Conservation (phyloP, 1,284 basidiomycete species). For the Apiotrichum sp. region DNA sequence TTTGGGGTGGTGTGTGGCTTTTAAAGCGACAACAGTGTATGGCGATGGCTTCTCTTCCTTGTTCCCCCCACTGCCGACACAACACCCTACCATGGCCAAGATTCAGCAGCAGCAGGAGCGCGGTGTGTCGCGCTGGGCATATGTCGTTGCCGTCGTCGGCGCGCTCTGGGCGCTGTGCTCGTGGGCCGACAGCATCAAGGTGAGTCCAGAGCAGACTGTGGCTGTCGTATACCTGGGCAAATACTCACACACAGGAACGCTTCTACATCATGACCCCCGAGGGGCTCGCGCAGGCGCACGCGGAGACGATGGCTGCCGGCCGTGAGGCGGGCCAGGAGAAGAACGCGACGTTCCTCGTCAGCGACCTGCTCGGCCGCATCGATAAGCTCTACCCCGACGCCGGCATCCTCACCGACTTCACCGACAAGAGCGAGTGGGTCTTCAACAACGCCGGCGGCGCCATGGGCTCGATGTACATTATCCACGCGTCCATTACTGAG, state of each 20-base stretch:
- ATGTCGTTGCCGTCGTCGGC: slow-evolving; percentile 21
- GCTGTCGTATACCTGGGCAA: neutral
- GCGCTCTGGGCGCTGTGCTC: slow-evolving; percentile 24
- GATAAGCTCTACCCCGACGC: slow-evolving; percentile 59
- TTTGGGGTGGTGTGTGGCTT: neutral
- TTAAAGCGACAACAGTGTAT: neutral
- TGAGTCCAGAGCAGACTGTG: slow-evolving; percentile 15
- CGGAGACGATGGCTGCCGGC: slow-evolving; percentile 61
- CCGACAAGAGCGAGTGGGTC: slow-evolving; percentile 70
- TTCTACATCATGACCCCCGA: slow-evolving; percentile 69
- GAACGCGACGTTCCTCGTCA: slow-evolving; percentile 54
- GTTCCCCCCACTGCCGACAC: neutral
- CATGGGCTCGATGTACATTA: slow-evolving; percentile 94
- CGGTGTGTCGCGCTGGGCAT: slow-evolving; percentile 13
- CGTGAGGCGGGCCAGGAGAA: slow-evolving; percentile 10
- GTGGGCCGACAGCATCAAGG: slow-evolving; percentile 29
- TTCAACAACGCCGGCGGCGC: slow-evolving; percentile 98
- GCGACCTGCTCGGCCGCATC: slow-evolving; percentile 66
- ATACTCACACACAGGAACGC: slow-evolving; percentile 41
- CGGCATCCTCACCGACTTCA: slow-evolving; percentile 57
- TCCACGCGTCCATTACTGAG: slow-evolving; percentile 89
- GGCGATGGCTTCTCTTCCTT: neutral
- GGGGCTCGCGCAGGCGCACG: slow-evolving; percentile 61
- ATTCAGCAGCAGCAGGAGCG: neutral
- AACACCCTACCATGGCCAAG: neutral